Base-by-base conservation (phyloP, 2,329 filamentous ascomycete species). In the Pseudocercospora eumusae region DNA sequence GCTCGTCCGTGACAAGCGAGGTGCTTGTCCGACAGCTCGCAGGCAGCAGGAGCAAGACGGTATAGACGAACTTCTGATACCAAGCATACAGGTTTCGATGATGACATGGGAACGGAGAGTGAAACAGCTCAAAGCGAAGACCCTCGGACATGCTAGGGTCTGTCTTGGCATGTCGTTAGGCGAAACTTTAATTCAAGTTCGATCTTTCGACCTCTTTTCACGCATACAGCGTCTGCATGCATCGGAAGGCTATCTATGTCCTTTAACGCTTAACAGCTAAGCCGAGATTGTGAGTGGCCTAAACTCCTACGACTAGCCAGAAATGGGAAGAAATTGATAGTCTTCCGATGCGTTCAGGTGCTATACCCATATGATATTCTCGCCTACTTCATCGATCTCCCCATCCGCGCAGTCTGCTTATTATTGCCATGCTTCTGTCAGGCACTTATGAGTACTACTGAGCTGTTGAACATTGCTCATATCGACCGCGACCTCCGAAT, bases 11-110 rank as follows among this genome's bases (percentile, higher is more conserved):
- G 49, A 33, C 36, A 47, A 49, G 18, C 58, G 36, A 15, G 18
- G 45, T 59, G 53, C 47, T 42, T 42, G 64, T 52, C 36, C 59
- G 59, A 69, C 72, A 33, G 69, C 71, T 70, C 75, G 77, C 74
- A 78, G 60, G 64, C 75, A 78, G 74, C 77, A 74, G 72, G 75
- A 69, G 70, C 74, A 78, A 54, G 74, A 71, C 27, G 73, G 74
- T 10, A 61, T 59, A 7, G 57, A 50, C 13, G 66, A 49, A 21
- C 62, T 61, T 21, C 31, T 56, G 60, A 68, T 61, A 28, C 64
- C 65, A 63, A 61, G 68, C 69, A 69, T 73, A 59, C 68, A 69
- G 69, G 28, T 63, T 28, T 45, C 27, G 44, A 50, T 50, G 56
- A 49, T 55, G 49, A 31, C 44, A 28, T 58, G 23, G 33, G 28